Evolutionary conservation across 139 green algal genomes (phyloP), one percentile per base, ranked within the genome.

Genomic region (Chlamydomonas incerta): DNA sequence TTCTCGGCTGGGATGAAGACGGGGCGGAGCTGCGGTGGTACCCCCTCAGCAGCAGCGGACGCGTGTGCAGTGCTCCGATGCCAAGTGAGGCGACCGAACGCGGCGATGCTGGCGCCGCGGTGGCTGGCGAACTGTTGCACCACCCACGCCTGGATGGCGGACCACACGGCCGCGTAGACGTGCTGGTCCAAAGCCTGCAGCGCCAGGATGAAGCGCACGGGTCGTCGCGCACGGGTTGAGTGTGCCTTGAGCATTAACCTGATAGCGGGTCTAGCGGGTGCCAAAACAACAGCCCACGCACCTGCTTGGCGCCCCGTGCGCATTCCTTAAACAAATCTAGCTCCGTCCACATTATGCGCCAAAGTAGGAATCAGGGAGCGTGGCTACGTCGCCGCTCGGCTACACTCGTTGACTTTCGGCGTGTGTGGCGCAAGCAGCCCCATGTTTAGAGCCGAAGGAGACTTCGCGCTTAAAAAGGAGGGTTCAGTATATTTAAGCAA

Each of bases 301-400:
- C 75, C 75, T 83, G 75, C 26, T 73, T 73, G 3, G 60, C 41
- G 9, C 69, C 70, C 3, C 34, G 14, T 13, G 74, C 74, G 57
- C 74, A 81, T 28, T 81, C 31, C 33, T 34, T 31, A 31, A 68
- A 81, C 21, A 81, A 26, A 55, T 81, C 74, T 9, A 26, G 31
- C 55, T 81, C 74, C 10, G 55, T 81, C 55, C 55, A 81, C 74
- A 81, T 69, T 5, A 20, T 34, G 13, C 1, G 63, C 28, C 29
- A 20, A 34, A 33, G 13, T 35, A 34, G 10, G 63, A 15, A 8
- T n/a, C n/a, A n/a, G n/a, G n/a, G n/a, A n/a, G n/a, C n/a, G n/a
- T n/a, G n/a, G n/a, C n/a, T n/a, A n/a, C n/a, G n/a, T n/a, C 41
- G 41, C 41, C 8, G 41, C 41, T 50, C 41, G 41, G 41, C 41